Evolutionary conservation across 306 rosid species (phyloP), one percentile per base, ranked within the genome.

Genomic region (Phaseolus lunatus): DNA sequence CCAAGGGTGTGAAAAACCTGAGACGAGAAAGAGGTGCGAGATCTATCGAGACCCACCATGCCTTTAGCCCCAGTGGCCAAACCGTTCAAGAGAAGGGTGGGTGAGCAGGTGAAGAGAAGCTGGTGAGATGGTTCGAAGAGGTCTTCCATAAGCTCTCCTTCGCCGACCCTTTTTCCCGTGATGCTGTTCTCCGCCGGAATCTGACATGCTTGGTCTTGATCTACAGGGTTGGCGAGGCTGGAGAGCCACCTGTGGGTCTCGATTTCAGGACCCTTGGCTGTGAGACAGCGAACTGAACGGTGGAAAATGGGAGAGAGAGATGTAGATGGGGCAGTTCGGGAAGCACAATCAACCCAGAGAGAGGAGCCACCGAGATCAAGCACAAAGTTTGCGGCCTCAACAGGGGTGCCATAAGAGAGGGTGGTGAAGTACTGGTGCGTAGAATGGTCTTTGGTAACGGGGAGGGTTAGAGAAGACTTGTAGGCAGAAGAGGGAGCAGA

Each of bases 21-120:
- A 1, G 98, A 89, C 3, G 94, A 70, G 5, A 90, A 73, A 0
- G 97, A 85, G 49, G 73, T 80, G 3, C 81, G 81, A 57, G 84
- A 70, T 80, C 85, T 89, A 13, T 92, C 96, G 1, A 94, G 86
- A 59, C 97, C 96, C 0, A 88, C 23, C 78, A 92, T 82, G 26
- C 97, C 97, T 37, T 69, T 71, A 3, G 88, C 91, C 22, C 71
- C 82, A 22, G 64, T 58, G 0, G 92, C 87, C 23, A 94, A 75
- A 2, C 91, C 96, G 20, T 80, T 86, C 73, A 90, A 54, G 2
- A 90, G 87, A 16, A 73, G 72, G 0, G 78, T 26, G 8, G 86
- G 85, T 15, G 86, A 85, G 77, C 97, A 91, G 1, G 89, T 52
- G 57, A 86, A 83, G 10, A 85, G 54, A 1, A 87, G 26, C 0